Base-by-base conservation (phyloP, 2,329 filamentous ascomycete species). In the Lecanicillium sp. region DNA sequence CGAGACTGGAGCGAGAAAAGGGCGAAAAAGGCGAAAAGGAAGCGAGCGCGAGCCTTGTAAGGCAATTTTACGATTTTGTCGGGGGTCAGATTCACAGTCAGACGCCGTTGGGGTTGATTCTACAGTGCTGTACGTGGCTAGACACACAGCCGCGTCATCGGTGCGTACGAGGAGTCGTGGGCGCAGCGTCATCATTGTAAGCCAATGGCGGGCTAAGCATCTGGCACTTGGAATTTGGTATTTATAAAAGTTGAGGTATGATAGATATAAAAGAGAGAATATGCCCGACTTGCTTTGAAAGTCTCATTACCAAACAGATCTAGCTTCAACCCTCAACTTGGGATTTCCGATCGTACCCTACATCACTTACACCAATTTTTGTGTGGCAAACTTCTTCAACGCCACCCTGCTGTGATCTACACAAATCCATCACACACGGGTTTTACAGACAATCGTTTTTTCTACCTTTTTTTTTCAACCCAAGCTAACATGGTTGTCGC, bases 31-130 rank as follows among this genome's bases (percentile, higher is more conserved):
- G 36, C 43, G 43, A 45, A 27, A 37, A 29, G 24, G 6, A 17
- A 19, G 43, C 24, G 43, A 46, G 24, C 9, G n/a, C 20, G 33
- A 30, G 35, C 44, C 44, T 39, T 46, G 44, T 38, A 46, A 46
- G 44, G 44, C 44, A 36, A 24, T 17, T 20, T n/a, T n/a, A n/a
- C n/a, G n/a, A n/a, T 33, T 43, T 29, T 20, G 17, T 30, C 15
- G 21, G 42, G 8, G 4, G 1, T 8, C 29, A 21, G n/a, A n/a
- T 27, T 27, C 14, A 4, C 19, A 35, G 17, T 19, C n/a, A 3
- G 32, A 8, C 19, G 32, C 7, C 26, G 26, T 27, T 27, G 26
- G n/a, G 3, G 36, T 6, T 29, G 24, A 15, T 29, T 30, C 10
- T 1, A 24, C 38, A 19, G 33, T 17, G 9, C 5, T 9, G 15